Base-by-base conservation (phyloP, 192 early-diverging fungal species). In the Rhizoclosmatium globosum region DNA sequence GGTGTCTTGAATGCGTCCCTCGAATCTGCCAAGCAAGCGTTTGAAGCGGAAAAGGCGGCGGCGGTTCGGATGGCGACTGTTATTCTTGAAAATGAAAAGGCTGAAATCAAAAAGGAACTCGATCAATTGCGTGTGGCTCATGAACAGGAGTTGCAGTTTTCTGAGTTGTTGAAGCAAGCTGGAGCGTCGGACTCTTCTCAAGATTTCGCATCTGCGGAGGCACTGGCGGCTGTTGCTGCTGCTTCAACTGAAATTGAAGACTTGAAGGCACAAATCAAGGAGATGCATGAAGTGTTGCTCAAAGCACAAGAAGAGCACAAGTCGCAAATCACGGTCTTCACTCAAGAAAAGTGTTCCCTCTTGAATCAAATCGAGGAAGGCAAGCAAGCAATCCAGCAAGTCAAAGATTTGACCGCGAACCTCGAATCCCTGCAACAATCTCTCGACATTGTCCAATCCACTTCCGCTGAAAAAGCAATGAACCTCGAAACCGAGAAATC, bases 371-470 rank as follows among this genome's bases (percentile, higher is more conserved):
- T 47, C 43, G 50, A 7, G 9, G 50, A 13, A 13, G 50, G 50
- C 17, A 53, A 7, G 9, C 6, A 17, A 13, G 50, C 50, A 53
- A 7, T 53, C 17, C 9, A 53, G 6, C 50, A 53, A 17, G 50
- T 53, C 50, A 53, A 53, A 53, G 50, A 53, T 13, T 53, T 53
- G 17, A 13, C 50, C 17, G 71, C 71, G 2, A 38, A 19, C 57
- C n/a, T 72, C 23, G 53, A 72, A 72, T 57, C 71, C 21, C 39
- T 72, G 2, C 71, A 72, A 57, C 42, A 68, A 68, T 23, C 67
- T 15, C 21, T 68, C 67, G 67, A 68, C 1, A 13, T 53, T 7
- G 50, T 17, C 50, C 17, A 7, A 7, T 53, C 50, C 50, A 7
- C 6, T 0, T 17, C 6, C 6, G 17, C 50, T 53, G 50, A 53